A percentile compares a stretch with the other conserved stretches of the same genome.
These are phyloP conservation scores for Colletotrichum sp. DNA, from an alignment of 2,329 filamentous ascomycete species.

Conservation along the genomic window DNA sequence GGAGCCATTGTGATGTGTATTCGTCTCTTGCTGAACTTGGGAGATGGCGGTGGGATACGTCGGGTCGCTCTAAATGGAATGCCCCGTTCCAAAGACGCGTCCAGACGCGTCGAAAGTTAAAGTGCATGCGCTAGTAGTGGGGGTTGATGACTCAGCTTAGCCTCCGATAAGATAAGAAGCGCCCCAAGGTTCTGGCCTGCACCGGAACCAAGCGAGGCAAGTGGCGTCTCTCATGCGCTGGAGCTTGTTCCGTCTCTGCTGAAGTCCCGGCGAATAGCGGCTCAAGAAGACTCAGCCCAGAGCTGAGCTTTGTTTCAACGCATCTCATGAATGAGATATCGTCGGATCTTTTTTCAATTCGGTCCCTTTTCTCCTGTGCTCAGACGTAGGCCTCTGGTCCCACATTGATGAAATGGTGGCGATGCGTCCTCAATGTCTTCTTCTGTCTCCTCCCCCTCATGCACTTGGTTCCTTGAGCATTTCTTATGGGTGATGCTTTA, in stretches of 20 bases:
- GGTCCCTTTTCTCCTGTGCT: neutral
- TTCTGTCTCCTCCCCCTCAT: neutral
- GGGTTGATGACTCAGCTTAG: slow-evolving; percentile 2
- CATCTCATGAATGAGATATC: neutral
- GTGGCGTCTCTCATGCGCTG: slow-evolving; percentile 1
- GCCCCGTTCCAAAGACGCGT: slow-evolving; percentile 2
- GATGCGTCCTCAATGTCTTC: neutral
- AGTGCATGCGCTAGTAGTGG: neutral
- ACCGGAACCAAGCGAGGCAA: neutral
- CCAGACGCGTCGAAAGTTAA: slow-evolving; percentile 8
- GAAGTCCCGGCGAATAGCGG: neutral
- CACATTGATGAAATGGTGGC: neutral
- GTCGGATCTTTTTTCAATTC: neutral
- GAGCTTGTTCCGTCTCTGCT: slow-evolving; percentile 12
- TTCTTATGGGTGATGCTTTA: neutral
- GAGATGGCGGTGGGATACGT: neutral
- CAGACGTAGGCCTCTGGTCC: neutral
- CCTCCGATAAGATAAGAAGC: neutral
- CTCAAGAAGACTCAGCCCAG: neutral
- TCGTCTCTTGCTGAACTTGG: neutral
- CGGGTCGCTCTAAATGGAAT: neutral
- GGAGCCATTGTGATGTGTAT: slow-evolving; percentile 2
- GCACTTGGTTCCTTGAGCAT: neutral
- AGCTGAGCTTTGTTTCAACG: slow-evolving; percentile 18
- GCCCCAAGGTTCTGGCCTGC: neutral